phyloP scores from a whole-genome alignment of 805 yeast genomes.

The Candida pseudofarinosa region DNA sequence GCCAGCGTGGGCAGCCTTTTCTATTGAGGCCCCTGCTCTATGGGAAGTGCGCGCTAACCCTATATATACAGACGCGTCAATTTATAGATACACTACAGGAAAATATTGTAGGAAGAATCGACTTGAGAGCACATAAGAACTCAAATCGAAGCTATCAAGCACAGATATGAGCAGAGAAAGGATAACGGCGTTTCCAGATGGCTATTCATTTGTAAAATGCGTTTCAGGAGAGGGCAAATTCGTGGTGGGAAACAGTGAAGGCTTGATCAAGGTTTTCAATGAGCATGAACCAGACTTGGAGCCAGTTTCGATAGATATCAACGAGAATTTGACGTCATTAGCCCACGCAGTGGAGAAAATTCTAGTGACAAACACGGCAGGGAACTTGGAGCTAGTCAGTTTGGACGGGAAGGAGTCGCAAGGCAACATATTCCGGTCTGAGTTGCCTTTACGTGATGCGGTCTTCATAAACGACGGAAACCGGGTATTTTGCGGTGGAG shows the following conservation, averaged over 20 bases:
- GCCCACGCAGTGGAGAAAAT: conserved; percentile 14
- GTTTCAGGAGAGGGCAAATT: conserved; percentile 24
- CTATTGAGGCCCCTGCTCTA: too few relatives aligned
- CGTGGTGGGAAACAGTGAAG: conserved; percentile 51
- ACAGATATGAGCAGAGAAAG: conserved; percentile 20
- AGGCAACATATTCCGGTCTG: conserved; percentile 41
- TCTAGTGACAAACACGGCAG: conserved; percentile 37
- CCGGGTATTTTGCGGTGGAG: conserved; percentile 60
- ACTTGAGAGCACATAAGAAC: not conserved
- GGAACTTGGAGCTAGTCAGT: conserved; percentile 41
- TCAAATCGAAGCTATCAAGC: not conserved
- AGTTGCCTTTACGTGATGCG: conserved; percentile 48
- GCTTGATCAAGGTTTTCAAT: conserved; percentile 50
- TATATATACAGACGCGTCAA: conserved; percentile 3
- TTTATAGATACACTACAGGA: not conserved
- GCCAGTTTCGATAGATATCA: conserved; percentile 54
- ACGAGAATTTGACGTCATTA: conserved; percentile 44
- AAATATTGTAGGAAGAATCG: not conserved
- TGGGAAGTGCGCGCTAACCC: too few relatives aligned
- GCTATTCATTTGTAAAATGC: conserved; percentile 32
- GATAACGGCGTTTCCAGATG: conserved; percentile 40
- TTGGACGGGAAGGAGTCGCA: conserved; percentile 22
- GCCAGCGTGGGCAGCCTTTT: too few relatives aligned
- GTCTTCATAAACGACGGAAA: conserved; percentile 59
- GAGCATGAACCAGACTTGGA: conserved; percentile 49